Evolutionary conservation across 805 yeast genomes (phyloP).

Genomic region (Brettanomyces nanus): DNA sequence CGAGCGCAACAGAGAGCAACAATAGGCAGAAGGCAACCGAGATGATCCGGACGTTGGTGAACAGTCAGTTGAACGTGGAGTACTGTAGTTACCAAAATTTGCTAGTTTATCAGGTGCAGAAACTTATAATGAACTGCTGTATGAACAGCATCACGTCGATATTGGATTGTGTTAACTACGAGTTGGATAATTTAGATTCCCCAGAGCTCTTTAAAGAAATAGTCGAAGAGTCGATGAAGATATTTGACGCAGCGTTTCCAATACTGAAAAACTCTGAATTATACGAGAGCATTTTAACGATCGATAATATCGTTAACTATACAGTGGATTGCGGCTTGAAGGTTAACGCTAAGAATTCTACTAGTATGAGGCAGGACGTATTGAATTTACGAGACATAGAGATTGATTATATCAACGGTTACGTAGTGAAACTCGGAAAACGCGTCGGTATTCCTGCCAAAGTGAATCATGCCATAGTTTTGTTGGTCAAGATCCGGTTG

Average conservation of each 20-base stretch:
- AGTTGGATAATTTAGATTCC: slow-evolving; percentile 38
- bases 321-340: slow-evolving; percentile 21
- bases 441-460: slow-evolving; percentile 35
- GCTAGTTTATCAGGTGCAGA: slow-evolving; percentile 55
- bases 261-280: slow-evolving; percentile 24
- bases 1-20: slow-evolving; percentile 7
- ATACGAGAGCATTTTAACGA: slow-evolving; percentile 24
- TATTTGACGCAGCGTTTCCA: slow-evolving; percentile 28
- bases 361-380: slow-evolving; percentile 69
- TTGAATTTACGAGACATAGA: slow-evolving; percentile 54
- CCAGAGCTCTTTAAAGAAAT: slow-evolving; percentile 30
- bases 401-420: slow-evolving; percentile 79
- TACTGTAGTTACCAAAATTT: slow-evolving; percentile 34
- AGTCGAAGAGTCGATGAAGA: slow-evolving; percentile 37
- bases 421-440: slow-evolving; percentile 49
- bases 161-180: slow-evolving; percentile 72
- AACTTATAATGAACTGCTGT: slow-evolving; percentile 72
- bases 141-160: slow-evolving; percentile 80
- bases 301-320: slow-evolving; percentile 27
- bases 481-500: slow-evolving; percentile 35
- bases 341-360: slow-evolving; percentile 41
- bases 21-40: slow-evolving; percentile 14
- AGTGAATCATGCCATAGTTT: slow-evolving; percentile 37
- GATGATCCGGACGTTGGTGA: slow-evolving; percentile 14
- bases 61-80: slow-evolving; percentile 24